Evolutionary conservation across 352 stramenopile species (phyloP).

Genomic region (Globisporangium uncinulatum): DNA sequence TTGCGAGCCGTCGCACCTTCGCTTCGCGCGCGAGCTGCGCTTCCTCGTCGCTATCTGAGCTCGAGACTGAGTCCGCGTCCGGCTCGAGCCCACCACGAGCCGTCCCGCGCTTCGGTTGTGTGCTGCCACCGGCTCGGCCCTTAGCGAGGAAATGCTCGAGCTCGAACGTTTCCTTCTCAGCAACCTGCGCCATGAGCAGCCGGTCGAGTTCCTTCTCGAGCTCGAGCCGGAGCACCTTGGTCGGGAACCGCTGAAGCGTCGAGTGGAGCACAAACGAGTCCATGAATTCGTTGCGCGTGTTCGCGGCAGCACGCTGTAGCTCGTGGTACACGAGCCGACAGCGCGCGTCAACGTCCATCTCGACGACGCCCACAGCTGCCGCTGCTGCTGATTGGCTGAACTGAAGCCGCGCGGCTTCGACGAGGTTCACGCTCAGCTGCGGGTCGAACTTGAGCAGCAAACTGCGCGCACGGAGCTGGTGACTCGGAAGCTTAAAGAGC

Average conservation of each 20-base stretch:
- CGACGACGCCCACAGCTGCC: conserved; percentile 27
- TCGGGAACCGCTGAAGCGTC: conserved; percentile 87
- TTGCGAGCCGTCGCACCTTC: conserved; percentile 25
- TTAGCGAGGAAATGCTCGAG: conserved; percentile 36
- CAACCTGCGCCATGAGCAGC: conserved; percentile 83
- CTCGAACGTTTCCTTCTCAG: conserved; percentile 61
- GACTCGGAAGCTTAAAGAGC: conserved; percentile 55
- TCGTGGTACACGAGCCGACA: conserved; percentile 87
- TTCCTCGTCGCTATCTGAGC: conserved; percentile 74
- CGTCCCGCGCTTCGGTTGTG: too few species aligned
- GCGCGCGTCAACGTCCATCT: conserved; percentile 82
- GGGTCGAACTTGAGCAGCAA: conserved; percentile 66
- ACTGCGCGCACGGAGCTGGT: conserved; percentile 47
- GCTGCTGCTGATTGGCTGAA: conserved; percentile 15
- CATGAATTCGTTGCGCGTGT: conserved; percentile 84
- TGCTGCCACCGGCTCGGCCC: background rate
- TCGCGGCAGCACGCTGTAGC: conserved; percentile 84
- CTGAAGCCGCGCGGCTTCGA: conserved; percentile 31
- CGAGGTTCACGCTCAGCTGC: conserved; percentile 43
- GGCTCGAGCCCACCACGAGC: too few species aligned
- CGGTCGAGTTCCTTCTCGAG: conserved; percentile 91
- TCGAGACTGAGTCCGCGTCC: conserved; percentile 30
- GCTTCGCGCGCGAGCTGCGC: conserved; percentile 50
- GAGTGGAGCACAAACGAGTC: conserved; percentile 87
- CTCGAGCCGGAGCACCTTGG: conserved; percentile 82